Evolutionary conservation across 805 yeast genomes (phyloP).

Genomic region (Deakozyma indianensis): DNA sequence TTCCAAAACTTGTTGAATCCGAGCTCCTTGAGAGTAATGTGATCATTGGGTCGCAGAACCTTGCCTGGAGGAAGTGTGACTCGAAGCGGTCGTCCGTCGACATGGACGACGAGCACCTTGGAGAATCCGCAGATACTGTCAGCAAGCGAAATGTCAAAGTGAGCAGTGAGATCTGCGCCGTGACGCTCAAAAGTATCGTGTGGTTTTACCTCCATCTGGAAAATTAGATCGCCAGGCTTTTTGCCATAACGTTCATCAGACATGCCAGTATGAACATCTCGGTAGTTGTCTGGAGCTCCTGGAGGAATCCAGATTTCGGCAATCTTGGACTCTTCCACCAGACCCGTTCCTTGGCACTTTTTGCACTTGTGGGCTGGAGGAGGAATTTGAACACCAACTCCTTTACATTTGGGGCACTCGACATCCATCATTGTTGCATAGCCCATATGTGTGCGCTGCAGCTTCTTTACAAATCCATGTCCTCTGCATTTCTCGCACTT

Average conservation of each 20-base stretch:
- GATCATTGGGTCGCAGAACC: conserved; percentile 67
- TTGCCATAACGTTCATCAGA: conserved; percentile 67
- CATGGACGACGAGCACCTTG: conserved; percentile 46
- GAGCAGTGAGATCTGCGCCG: conserved; percentile 50
- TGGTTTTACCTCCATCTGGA: conserved; percentile 39
- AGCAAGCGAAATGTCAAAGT: conserved; percentile 45
- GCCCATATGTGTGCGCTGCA: conserved; percentile 21
- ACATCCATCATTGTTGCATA: background rate
- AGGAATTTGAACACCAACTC: background rate
- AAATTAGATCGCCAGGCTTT: conserved; percentile 61
- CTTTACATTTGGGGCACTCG: background rate
- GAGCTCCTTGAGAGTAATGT: conserved; percentile 32
- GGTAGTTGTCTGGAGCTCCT: conserved; percentile 54
- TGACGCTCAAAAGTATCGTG: conserved; percentile 39
- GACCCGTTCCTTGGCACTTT: conserved; percentile 53
- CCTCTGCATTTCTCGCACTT: conserved; percentile 63
- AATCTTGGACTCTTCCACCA: conserved; percentile 49
- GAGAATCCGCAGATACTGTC: conserved; percentile 81
- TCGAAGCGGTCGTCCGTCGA: conserved; percentile 65
- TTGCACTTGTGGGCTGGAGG: conserved; percentile 48
- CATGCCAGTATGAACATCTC: conserved; percentile 46
- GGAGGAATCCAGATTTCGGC: conserved; percentile 63
- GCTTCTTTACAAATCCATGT: conserved; percentile 43
- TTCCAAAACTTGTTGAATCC: background rate
- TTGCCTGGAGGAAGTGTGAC: conserved; percentile 61